phyloP scores from a whole-genome alignment of 371 early-diverging fungal species.

The Conidiobolus incongruus region DNA sequence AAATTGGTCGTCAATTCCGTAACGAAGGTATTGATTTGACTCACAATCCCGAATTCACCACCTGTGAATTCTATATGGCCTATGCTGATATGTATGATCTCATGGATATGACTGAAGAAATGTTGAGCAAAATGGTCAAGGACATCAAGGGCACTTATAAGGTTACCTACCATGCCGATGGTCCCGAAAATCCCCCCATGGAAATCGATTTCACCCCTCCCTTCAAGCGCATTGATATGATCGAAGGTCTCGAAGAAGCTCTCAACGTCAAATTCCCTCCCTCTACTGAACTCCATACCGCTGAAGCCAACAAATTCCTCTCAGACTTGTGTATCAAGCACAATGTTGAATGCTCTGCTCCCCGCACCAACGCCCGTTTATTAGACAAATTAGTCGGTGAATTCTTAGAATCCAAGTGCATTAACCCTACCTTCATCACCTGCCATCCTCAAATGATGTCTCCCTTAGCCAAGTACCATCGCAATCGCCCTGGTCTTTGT shows the following conservation, averaged over 20 bases:
- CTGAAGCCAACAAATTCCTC: conserved; percentile 68
- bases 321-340: conserved; percentile 79
- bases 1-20: conserved; percentile 99
- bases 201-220: conserved; percentile 93
- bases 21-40: conserved; percentile 99
- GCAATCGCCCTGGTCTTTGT: conserved; percentile 75
- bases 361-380: conserved; percentile 86
- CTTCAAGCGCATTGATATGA: conserved; percentile 90
- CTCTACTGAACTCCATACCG: conserved; percentile 11
- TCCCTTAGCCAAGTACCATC: conserved; percentile 96
- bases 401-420: conserved; percentile 87
- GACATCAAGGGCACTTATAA: conserved; percentile 45
- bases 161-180: conserved; percentile 38
- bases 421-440: conserved; percentile 92
- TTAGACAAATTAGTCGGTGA: conserved; percentile 93
- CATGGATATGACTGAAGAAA: conserved; percentile 86
- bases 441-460: conserved; percentile 98
- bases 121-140: conserved; percentile 84
- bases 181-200: conserved; percentile 41
- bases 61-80: conserved; percentile 99
- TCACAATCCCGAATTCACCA: conserved; percentile 99
- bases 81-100: conserved; percentile 97
- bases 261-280: conserved; percentile 77
- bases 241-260: conserved; percentile 80
- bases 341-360: conserved; percentile 80